These are phyloP conservation scores for Hypoxylon fuscum DNA, from an alignment of 495 filamentous ascomycete species.

Conservation along the genomic window DNA sequence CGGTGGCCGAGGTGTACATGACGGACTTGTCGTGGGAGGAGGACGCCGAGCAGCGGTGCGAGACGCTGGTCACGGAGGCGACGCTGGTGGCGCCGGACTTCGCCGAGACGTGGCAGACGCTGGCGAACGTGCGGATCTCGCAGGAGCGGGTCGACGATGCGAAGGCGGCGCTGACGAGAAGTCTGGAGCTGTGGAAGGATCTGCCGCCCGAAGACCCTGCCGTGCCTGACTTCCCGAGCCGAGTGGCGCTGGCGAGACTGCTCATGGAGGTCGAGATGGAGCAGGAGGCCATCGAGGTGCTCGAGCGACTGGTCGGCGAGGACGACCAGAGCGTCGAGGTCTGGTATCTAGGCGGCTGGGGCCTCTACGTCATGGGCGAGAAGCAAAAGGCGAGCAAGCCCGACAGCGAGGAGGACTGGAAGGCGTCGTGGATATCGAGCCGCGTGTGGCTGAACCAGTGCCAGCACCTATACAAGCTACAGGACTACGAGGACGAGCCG, in stretches of 20 bases:
- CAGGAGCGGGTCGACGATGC: conserved; percentile 82
- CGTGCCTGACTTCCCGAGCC: conserved; percentile 82
- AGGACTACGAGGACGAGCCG: conserved; percentile 77
- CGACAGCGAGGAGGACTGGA: conserved; percentile 53
- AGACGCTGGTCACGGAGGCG: conserved; percentile 85
- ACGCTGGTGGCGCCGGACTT: conserved; percentile 75
- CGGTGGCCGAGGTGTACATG: conserved; percentile 95
- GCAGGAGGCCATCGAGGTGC: conserved; percentile 81
- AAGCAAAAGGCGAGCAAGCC: conserved; percentile 62
- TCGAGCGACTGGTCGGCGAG: conserved; percentile 83
- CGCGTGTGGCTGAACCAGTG: conserved; percentile 69
- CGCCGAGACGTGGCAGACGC: conserved; percentile 88
- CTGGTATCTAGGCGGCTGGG: conserved; percentile 97
- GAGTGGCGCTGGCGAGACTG: conserved; percentile 83
- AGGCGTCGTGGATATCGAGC: conserved; percentile 63
- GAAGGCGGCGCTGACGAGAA: conserved; percentile 74
- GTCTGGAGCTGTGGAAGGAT: conserved; percentile 81
- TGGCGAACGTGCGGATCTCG: conserved; percentile 92
- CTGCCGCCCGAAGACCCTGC: conserved; percentile 68
- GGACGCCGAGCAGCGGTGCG: conserved; percentile 86
- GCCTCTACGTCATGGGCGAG: conserved; percentile 78
- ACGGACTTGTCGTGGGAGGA: conserved; percentile 93
- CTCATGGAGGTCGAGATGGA: conserved; percentile 91
- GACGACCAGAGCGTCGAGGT: conserved; percentile 94
- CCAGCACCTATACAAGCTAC: conserved; percentile 65